Evolutionary conservation across 116 monocot genomes (phyloP).

Genomic region (Papilionanthe hybrid): DNA sequence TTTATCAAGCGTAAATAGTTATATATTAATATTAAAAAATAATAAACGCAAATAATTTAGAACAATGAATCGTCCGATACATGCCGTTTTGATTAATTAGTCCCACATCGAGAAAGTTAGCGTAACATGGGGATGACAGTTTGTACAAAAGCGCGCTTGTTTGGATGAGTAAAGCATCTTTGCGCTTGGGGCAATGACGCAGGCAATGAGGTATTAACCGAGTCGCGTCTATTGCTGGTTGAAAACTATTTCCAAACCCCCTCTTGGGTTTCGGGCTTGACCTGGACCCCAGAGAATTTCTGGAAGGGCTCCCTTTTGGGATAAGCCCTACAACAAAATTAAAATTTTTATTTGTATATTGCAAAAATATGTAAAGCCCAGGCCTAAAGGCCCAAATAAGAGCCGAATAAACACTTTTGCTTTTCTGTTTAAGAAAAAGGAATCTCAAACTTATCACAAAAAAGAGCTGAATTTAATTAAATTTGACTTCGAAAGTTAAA

Average conservation of each 20-base stretch:
- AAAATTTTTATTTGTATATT: too few relatives aligned
- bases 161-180: constrained; percentile 30
- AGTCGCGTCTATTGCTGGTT: constrained; percentile 99
- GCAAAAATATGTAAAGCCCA: too few relatives aligned
- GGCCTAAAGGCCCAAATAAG: too few relatives aligned
- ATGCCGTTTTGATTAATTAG: background rate
- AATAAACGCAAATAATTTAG: too few relatives aligned
- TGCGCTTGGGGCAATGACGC: constrained; percentile 99
- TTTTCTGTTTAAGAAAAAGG: too few relatives aligned
- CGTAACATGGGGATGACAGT: fast-evolving
- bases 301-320: constrained; percentile 4
- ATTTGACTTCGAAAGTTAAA: too few relatives aligned
- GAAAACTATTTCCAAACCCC: constrained; percentile 99
- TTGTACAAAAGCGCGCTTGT: background rate
- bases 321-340: constrained; percentile 3
- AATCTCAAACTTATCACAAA: too few relatives aligned
- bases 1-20: too few relatives aligned
- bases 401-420: too few relatives aligned
- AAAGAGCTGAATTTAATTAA: too few relatives aligned
- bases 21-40: too few relatives aligned
- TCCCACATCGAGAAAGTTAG: background rate
- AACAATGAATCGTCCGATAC: too few relatives aligned
- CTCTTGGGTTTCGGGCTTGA: constrained; percentile 28
- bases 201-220: constrained; percentile 94
- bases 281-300: constrained; percentile 11